Evolutionary conservation across 192 early-diverging fungal genomes (phyloP), one percentile per base, ranked within the genome.

Genomic region (Spizellomyces sp.): DNA sequence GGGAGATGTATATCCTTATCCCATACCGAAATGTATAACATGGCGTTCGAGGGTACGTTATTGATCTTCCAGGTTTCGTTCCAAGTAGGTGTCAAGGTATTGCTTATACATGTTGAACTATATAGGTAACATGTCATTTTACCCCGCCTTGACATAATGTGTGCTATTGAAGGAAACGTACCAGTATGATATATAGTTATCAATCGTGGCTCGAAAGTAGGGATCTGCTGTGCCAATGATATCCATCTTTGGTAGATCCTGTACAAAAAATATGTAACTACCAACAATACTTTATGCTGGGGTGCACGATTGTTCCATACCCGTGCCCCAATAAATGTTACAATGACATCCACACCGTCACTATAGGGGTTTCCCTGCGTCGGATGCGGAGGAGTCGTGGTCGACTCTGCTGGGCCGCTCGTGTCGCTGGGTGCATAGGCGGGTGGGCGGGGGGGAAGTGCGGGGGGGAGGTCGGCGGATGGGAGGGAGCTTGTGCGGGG

Each of bases 231-330:
- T 62, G 58, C 69, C 69, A 17, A 70, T 43, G 48, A 70, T 8
- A 48, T 70, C 69, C 59, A 70, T 60, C 45, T 61, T 62, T 17
- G 69, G 69, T 44, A 70, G 58, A 17, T 50, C 59, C 58, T 61
- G 36, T 36, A 19, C 17, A 9, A 5, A 42, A 41, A 17, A 41
- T 17, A 42, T 10, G 6, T 17, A 41, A 19, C 0, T 41, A 61
- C 9, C 42, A 61, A 36, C 59, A 61, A 41, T 17, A 0, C n/a
- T 4, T 15, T 54, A 1, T 19, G 50, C 14, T n/a, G 50, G 17
- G 4, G 50, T 12, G 50, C 0, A 19, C 4, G 14, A n/a, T 0
- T 54, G 0, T 0, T 12, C 0, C 50, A 2, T 54, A 54, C 50
- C 50, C 14, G 12, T 12, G 50, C 50, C 17, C 50, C 50, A 12